phyloP scores from a whole-genome alignment of 768 basidiomycete species.

The Gymnopilus dilepis region DNA sequence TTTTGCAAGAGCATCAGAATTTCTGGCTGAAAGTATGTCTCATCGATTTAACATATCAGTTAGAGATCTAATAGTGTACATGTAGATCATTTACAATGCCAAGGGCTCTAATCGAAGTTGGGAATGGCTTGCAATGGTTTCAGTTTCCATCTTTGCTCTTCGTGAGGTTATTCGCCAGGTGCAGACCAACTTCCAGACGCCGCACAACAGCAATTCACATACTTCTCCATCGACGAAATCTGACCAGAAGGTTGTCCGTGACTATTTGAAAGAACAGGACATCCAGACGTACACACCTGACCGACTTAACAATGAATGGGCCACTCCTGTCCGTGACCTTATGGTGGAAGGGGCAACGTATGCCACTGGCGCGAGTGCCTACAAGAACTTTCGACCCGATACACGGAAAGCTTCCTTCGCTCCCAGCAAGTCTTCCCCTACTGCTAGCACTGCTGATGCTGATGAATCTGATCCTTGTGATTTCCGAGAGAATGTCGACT shows the following conservation, averaged over 20 bases:
- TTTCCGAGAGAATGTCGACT: too few species aligned
- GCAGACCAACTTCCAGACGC: slow-evolving; percentile 18
- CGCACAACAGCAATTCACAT: slow-evolving; percentile 20
- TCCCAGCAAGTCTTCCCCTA: too few species aligned
- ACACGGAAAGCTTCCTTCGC: too few species aligned
- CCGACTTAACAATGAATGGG: too few species aligned
- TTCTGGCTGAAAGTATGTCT: slow-evolving; percentile 30
- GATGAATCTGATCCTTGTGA: too few species aligned
- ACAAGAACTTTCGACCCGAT: too few species aligned
- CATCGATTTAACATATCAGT: too few species aligned
- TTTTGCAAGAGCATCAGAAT: slow-evolving; percentile 19
- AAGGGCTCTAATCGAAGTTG: slow-evolving; percentile 22
- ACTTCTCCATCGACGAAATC: slow-evolving; percentile 14
- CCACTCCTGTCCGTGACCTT: too few species aligned
- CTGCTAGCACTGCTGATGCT: too few species aligned
- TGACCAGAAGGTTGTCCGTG: slow-evolving; percentile 6
- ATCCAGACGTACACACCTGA: slow-evolving; percentile 12
- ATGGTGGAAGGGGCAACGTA: too few species aligned
- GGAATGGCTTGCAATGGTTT: slow-evolving; percentile 25
- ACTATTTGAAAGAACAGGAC: slow-evolving; percentile 9
- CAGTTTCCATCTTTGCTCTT: slow-evolving; percentile 21
- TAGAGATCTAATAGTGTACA: too few species aligned
- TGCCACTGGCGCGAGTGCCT: too few species aligned
- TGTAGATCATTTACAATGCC: slow-evolving; percentile 23
- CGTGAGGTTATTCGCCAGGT: slow-evolving; percentile 21